Evolutionary conservation across 2,329 filamentous ascomycete species (phyloP).

Genomic region (Cercospora berteroae): DNA sequence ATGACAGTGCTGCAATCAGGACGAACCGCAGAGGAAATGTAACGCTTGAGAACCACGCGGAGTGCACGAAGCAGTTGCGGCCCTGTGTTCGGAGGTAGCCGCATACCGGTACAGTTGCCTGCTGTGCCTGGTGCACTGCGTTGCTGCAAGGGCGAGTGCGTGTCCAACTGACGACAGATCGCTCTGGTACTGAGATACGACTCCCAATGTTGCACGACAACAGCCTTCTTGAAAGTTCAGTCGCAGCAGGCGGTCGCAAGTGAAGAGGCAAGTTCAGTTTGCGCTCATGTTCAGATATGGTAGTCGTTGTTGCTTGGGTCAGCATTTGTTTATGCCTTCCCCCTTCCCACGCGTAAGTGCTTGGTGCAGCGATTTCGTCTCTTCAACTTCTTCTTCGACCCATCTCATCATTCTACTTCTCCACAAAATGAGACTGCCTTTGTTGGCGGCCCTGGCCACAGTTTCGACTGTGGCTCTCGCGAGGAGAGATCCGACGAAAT

Average conservation of each 20-base stretch:
- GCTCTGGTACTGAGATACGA: background rate
- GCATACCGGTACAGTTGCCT: background rate
- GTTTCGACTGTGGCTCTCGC: background rate
- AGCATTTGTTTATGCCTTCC: background rate
- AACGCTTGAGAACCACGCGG: background rate
- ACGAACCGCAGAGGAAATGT: background rate
- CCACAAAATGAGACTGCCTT: background rate
- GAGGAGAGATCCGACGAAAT: slow-evolving; percentile 1
- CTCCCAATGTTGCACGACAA: background rate
- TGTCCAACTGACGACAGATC: background rate
- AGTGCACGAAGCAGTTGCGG: background rate
- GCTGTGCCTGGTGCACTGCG: background rate
- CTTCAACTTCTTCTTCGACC: background rate
- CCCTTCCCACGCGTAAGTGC: background rate
- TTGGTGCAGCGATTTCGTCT: background rate
- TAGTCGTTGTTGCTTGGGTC: background rate
- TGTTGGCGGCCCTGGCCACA: background rate
- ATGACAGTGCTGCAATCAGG: background rate
- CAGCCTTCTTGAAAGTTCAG: background rate
- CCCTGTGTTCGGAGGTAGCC: background rate
- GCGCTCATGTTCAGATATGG: background rate
- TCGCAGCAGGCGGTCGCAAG: background rate
- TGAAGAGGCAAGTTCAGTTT: background rate
- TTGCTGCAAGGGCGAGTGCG: background rate
- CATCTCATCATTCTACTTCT: background rate